Percentiles rank a stretch among this genome's conserved stretches.
Conservation (phyloP, 2,329 filamentous ascomycete species). For the Leptographium lundbergii region DNA sequence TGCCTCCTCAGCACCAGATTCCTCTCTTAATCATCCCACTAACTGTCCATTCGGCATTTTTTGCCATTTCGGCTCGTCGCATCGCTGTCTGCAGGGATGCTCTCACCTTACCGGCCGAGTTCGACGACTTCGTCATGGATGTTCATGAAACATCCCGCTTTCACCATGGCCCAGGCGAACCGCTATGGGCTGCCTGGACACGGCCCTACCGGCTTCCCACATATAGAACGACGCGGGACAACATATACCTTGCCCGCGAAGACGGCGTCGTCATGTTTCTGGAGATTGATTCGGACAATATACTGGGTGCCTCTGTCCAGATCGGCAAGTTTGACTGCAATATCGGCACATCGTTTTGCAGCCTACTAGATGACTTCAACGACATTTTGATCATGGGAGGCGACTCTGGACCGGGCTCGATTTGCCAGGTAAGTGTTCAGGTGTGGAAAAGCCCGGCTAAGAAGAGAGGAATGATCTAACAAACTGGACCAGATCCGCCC, state of each 20-base stretch:
- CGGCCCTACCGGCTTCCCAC: slow-evolving; percentile 55
- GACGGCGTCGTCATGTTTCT: slow-evolving; percentile 70
- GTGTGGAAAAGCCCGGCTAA: not conserved
- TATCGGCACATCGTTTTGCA: slow-evolving; percentile 72
- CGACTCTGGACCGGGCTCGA: slow-evolving; percentile 61
- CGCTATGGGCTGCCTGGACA: slow-evolving; percentile 77
- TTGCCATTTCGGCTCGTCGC: slow-evolving; percentile 49
- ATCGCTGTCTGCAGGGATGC: slow-evolving; percentile 44
- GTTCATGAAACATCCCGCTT: slow-evolving; percentile 28
- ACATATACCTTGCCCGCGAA: slow-evolving; percentile 76
- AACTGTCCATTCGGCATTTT: slow-evolving; percentile 56
- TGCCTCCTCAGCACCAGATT: slow-evolving; percentile 41
- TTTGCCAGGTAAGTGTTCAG: slow-evolving; percentile 48
- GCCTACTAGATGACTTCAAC: slow-evolving; percentile 51
- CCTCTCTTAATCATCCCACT: slow-evolving; percentile 62
- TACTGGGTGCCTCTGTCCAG: slow-evolving; percentile 40
- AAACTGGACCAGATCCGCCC: slow-evolving; percentile 32
- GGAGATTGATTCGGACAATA: slow-evolving; percentile 47
- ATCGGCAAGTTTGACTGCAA: slow-evolving; percentile 59
- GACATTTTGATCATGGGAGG: slow-evolving; percentile 76
- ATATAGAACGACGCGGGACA: slow-evolving; percentile 55
- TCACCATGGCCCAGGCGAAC: slow-evolving; percentile 33
- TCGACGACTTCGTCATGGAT: slow-evolving; percentile 30
- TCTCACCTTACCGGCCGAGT: slow-evolving; percentile 36
- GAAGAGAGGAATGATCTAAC: not conserved